Base-by-base conservation (phyloP, 805 yeast genomes). In the Yarrowia sp. region DNA sequence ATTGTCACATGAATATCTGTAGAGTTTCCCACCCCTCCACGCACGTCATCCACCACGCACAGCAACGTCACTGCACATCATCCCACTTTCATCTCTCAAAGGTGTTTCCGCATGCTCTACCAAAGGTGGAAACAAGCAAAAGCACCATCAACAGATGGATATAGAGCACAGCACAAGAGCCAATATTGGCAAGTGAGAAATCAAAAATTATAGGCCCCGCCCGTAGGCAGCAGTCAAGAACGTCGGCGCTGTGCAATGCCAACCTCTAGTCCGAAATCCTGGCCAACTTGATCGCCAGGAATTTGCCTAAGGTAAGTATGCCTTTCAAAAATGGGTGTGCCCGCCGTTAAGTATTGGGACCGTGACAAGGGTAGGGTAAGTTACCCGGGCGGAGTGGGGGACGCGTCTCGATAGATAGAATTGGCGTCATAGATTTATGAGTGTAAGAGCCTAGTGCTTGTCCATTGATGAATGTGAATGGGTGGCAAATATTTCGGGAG, bases 201-300 rank as follows among this genome's bases (percentile, higher is more conserved):
- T 24, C 44, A 52, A 52, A 54, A 38, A 38, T 38, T 54, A 54
- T 54, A 40, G 30, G 36, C 62, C 62, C 35, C 44, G 36, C 46
- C 46, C 41, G 33, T 36, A n/a, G 61, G 61, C 44, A 52, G 44
- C 44, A 36, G 61, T 35, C 38, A 24, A 19, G 58, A 33, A 51
- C 38, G 33, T 35, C 59, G 43, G 54, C 54, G 38, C 26, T 48
- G 61, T 36, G 61, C 61, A 35, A 52, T 36, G 61, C 44, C 44
- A 22, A 52, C 61, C 61, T 52, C 43, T 17, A 51, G 43, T 35
- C 43, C 59, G 61, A 52, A 52, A 10, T 36, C 33, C 61, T 26
- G 44, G 44, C 61, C 44, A 36, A 12, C 33, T 24, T 52, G 59
- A 52, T 35, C 59, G 59, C 33, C 61, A 52, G 44, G 24, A 52